Evolutionary conservation across 1,284 basidiomycete genomes (phyloP), one percentile per base, ranked within the genome.

Genomic region (Anthracocystis setariae): DNA sequence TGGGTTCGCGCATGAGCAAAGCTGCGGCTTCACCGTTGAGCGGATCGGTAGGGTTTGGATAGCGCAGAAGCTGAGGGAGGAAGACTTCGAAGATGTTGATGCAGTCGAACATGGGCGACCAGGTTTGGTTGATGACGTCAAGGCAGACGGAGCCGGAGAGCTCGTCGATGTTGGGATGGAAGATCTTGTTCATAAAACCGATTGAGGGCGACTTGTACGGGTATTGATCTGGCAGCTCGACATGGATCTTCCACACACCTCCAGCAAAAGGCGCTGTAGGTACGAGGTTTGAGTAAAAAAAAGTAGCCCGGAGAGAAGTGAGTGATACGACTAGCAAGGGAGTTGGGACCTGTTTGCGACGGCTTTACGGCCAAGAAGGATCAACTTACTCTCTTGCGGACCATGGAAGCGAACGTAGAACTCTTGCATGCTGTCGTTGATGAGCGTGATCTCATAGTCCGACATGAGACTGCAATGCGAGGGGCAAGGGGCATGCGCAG

Each of bases 161-260:
- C 84, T 97, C 94, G 84, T 97, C 94, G 79, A 97, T 97, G 83
- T 97, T 98, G 10, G 95, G 95, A 82, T 98, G 95, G 84, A 97
- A 98, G 83, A 98, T 98, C 90, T 97, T 97, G 89, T 98, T 98
- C 93, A 97, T 95, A 85, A 98, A 98, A 1, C 95, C 95, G 77
- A 98, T 98, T 80, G 93, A 95, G 3, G 96, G 95, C 32, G 93
- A 95, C 85, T 98, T 98, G 89, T 92, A 98, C 1, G 95, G 96
- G 82, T 98, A 98, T 84, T 96, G 93, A 79, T 98, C 94, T 4
- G 96, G 95, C n/a, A 98, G 87, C 83, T 98, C 96, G 62, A 98
- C 96, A 80, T 98, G 96, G 65, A 98, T 94, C 88, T 95, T 97
- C 95, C 95, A 98, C 44, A 94, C 91, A 42, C 96, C 95, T 47